A percentile compares a stretch with the other conserved stretches of the same genome.
Conservation (phyloP, 371 early-diverging fungal genomes). For the Smittium culicis region DNA sequence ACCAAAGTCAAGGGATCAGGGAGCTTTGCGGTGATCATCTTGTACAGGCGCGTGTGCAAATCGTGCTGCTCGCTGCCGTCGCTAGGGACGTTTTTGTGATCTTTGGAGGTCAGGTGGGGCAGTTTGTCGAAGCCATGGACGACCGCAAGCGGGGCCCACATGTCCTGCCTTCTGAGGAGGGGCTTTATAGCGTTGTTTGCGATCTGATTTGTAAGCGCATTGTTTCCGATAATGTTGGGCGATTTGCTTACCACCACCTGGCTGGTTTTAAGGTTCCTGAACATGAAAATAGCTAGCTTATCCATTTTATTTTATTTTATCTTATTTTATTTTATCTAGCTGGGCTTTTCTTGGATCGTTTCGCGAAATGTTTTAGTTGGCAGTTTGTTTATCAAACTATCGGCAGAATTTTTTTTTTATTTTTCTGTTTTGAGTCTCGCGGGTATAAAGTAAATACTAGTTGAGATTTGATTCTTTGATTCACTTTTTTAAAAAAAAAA, state of each 20-base stretch:
- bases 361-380: not conserved
- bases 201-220: slow-evolving; percentile 15
- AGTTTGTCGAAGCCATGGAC: slow-evolving; percentile 19
- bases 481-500: not conserved
- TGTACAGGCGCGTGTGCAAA: slow-evolving; percentile 8
- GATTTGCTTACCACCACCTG: slow-evolving; percentile 20
- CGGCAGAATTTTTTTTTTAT: not conserved
- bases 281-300: slow-evolving; percentile 19
- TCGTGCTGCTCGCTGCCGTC: slow-evolving; percentile 16
- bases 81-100: slow-evolving; percentile 16
- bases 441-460: too few relatives aligned
- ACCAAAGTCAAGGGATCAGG: not conserved
- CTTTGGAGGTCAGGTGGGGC: slow-evolving; percentile 8
- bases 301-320: slow-evolving; percentile 15
- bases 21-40: not conserved
- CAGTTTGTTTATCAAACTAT: not conserved
- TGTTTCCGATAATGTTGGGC: not conserved
- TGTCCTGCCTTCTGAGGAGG: slow-evolving; percentile 22
- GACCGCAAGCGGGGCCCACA: slow-evolving; percentile 29
- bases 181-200: slow-evolving; percentile 18
- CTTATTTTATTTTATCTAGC: too few relatives aligned
- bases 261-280: slow-evolving; percentile 26
- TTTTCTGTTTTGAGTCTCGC: too few relatives aligned
- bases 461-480: too few relatives aligned
- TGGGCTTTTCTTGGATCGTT: too few relatives aligned